Evolutionary conservation across 306 rosid species (phyloP).

Genomic region (Citrullus amarus): DNA sequence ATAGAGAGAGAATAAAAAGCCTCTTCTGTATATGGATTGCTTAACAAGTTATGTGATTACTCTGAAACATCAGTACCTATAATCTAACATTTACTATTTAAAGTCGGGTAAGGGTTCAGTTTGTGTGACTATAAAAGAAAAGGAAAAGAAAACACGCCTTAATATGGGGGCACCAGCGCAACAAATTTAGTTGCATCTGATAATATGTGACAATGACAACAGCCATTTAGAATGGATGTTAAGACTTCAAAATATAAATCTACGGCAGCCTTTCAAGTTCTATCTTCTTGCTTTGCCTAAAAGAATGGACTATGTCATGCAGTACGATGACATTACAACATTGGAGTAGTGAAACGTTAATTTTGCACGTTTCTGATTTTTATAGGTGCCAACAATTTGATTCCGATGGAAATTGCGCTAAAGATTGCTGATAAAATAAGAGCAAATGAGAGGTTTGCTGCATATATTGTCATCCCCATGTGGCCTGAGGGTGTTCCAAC

Average conservation of each 20-base stretch:
- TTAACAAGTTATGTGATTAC: neutral
- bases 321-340: neutral
- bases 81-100: neutral
- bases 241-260: neutral
- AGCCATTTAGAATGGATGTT: neutral
- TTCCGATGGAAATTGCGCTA: conserved; percentile 93
- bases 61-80: neutral
- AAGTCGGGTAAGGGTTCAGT: neutral
- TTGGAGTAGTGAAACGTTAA: neutral
- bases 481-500: conserved; percentile 99
- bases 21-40: neutral
- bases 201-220: neutral
- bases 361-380: conserved; percentile 8
- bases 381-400: conserved; percentile 94
- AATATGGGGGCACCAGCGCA: neutral
- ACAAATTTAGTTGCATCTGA: neutral
- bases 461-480: conserved; percentile 88
- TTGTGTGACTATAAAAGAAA: neutral
- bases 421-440: conserved; percentile 83
- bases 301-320: neutral
- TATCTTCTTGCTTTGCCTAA: neutral
- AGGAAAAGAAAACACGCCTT: neutral
- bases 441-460: conserved; percentile 90
- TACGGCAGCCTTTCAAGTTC: neutral
- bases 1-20: neutral